A percentile compares a stretch with the other conserved stretches of the same genome.
Evolutionary conservation across 2,329 filamentous ascomycete genomes (phyloP).

Genomic region (Cytospora schulzeri): DNA sequence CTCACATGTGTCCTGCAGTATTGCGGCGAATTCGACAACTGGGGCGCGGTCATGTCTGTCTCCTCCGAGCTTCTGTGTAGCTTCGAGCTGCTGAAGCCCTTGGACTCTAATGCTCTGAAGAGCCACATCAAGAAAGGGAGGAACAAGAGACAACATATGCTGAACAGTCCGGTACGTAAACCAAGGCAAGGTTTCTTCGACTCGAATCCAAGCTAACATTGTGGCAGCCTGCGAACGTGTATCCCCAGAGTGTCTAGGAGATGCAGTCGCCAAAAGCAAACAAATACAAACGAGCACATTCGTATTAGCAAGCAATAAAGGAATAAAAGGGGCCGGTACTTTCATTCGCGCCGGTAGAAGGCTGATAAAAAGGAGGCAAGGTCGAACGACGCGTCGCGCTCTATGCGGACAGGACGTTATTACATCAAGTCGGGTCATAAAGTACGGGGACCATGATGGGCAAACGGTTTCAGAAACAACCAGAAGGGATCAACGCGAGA

Average conservation of each 20-base stretch:
- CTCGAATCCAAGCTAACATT: not conserved
- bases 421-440: not conserved
- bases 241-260: constrained; percentile 28
- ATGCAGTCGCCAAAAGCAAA: constrained; percentile 7
- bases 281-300: constrained; percentile 2
- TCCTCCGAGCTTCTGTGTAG: constrained; percentile 91
- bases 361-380: constrained; percentile 12
- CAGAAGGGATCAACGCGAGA: not conserved
- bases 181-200: not conserved
- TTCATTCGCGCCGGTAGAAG: constrained; percentile 26
- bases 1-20: constrained; percentile 60
- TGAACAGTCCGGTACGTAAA: constrained; percentile 87
- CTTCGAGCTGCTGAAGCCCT: constrained; percentile 93
- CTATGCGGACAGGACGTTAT: not conserved
- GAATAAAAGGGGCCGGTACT: constrained; percentile 4
- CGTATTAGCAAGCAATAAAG: constrained; percentile 10
- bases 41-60: constrained; percentile 98
- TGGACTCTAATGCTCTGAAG: constrained; percentile 95
- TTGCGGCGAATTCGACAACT: constrained; percentile 98
- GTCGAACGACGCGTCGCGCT: constrained; percentile 4
- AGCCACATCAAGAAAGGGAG: constrained; percentile 98
- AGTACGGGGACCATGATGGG: constrained; percentile 10
- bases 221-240: constrained; percentile 27
- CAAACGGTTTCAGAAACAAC: constrained; percentile 2
- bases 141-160: constrained; percentile 90